phyloP scores from a whole-genome alignment of 768 basidiomycete genomes.

The Termitomyces sp. region DNA sequence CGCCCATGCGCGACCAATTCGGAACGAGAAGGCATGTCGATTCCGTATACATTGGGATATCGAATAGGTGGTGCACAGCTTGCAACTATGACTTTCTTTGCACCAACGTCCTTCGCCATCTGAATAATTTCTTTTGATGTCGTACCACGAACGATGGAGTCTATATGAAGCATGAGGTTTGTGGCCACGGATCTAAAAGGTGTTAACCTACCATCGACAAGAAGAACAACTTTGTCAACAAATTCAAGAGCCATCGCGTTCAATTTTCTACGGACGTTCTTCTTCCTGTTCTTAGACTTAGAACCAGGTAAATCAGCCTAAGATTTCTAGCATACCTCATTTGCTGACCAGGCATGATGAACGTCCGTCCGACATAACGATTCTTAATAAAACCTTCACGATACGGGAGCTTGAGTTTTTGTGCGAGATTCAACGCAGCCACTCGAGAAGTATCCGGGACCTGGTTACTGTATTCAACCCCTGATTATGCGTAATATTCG shows the following conservation, averaged over 20 bases:
- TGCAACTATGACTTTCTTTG: slow-evolving; percentile 92
- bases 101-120: slow-evolving; percentile 99
- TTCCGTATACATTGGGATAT: slow-evolving; percentile 94
- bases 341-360: slow-evolving; percentile 99
- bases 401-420: slow-evolving; percentile 85
- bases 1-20: slow-evolving; percentile 89
- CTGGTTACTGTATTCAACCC: slow-evolving; percentile 25
- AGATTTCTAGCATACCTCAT: slow-evolving; percentile 53
- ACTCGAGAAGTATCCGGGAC: slow-evolving; percentile 97
- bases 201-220: slow-evolving; percentile 78
- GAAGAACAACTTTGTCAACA: slow-evolving; percentile 81
- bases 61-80: slow-evolving; percentile 97
- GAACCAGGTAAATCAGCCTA: not conserved
- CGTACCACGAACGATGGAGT: slow-evolving; percentile 97
- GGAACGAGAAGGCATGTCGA: slow-evolving; percentile 96
- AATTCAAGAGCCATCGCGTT: slow-evolving; percentile 99
- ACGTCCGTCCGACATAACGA: slow-evolving; percentile 95
- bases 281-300: slow-evolving; percentile 48
- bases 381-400: slow-evolving; percentile 99
- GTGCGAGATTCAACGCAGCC: slow-evolving; percentile 92
- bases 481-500: not conserved
- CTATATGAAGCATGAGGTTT: slow-evolving; percentile 33
- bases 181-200: not conserved
- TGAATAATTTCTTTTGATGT: slow-evolving; percentile 98
- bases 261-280: slow-evolving; percentile 92